Conservation (phyloP, 495 filamentous ascomycete genomes). For the Durotheca rogersii region DNA sequence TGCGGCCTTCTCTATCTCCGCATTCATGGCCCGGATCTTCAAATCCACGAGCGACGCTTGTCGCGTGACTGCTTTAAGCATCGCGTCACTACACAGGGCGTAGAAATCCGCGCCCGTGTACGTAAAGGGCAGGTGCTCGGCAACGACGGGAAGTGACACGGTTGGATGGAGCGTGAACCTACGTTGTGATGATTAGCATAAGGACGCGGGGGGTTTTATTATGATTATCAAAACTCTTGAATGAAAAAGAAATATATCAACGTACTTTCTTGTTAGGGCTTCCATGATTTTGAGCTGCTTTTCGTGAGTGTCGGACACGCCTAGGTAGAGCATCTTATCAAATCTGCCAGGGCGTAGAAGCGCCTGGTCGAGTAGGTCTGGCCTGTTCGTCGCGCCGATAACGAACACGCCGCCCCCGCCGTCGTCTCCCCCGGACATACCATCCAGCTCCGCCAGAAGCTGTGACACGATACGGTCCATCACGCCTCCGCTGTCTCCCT, state of each 20-base stretch:
- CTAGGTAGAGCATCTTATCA: constrained; percentile 98
- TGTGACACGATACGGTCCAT: constrained; percentile 99
- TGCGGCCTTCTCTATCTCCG: constrained; percentile 38
- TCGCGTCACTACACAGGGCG: constrained; percentile 92
- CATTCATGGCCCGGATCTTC: constrained; percentile 69
- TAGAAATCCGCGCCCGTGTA: constrained; percentile 98
- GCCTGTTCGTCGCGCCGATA: constrained; percentile 93
- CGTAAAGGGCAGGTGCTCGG: constrained; percentile 83
- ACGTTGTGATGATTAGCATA: constrained; percentile 21
- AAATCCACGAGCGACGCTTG: constrained; percentile 81
- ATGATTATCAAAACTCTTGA: no score
- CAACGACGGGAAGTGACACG: constrained; percentile 71
- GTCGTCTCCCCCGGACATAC: constrained; percentile 92
- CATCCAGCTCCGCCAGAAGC: constrained; percentile 90
- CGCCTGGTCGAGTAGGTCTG: constrained; percentile 89
- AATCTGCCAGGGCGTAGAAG: constrained; percentile 89
- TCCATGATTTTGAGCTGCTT: constrained; percentile 95
- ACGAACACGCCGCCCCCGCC: constrained; percentile 88
- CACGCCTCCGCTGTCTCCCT: constrained; percentile 95
- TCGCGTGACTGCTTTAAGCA: constrained; percentile 96
- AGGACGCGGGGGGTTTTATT: neutral
- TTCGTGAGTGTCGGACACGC: constrained; percentile 92
- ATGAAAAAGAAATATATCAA: constrained; percentile 12
- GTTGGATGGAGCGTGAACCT: constrained; percentile 79
- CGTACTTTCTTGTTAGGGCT: constrained; percentile 87